Conservation (phyloP, 1,139 yeast species). For the Groenewaldozyma sp. region DNA sequence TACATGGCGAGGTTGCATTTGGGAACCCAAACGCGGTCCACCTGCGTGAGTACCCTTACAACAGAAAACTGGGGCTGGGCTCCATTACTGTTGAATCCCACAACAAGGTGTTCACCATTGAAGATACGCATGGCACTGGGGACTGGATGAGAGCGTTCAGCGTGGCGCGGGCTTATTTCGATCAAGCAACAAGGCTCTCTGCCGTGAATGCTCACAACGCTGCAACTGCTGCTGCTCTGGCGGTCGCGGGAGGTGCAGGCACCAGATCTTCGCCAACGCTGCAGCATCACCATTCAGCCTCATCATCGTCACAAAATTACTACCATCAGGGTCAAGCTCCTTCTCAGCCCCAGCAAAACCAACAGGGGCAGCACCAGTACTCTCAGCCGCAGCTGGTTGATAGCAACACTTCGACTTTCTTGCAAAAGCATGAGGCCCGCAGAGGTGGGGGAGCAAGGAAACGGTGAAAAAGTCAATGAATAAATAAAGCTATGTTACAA, state of each 20-base stretch:
- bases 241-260: conserved; percentile 12
- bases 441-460: conserved; percentile 7
- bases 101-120: conserved; percentile 29
- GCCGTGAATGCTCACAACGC: conserved; percentile 26
- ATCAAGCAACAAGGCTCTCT: conserved; percentile 19
- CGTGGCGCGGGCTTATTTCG: conserved; percentile 21
- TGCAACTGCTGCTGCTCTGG: conserved; percentile 30
- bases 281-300: not conserved
- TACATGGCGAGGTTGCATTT: conserved; percentile 27
- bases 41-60: conserved; percentile 28
- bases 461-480: no score
- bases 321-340: not conserved
- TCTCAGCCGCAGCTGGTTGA: no score
- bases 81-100: conserved; percentile 28
- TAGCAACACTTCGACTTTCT: conserved; percentile 15
- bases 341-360: conserved; percentile 4
- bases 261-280: not conserved
- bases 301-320: no score
- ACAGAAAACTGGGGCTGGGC: conserved; percentile 22
- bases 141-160: conserved; percentile 29
- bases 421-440: conserved; percentile 18
- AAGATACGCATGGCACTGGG: conserved; percentile 26
- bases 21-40: conserved; percentile 28
- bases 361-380: no score
- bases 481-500: not conserved